Conservation (phyloP, 1,284 basidiomycete species). For the Gomphus bonarii region DNA sequence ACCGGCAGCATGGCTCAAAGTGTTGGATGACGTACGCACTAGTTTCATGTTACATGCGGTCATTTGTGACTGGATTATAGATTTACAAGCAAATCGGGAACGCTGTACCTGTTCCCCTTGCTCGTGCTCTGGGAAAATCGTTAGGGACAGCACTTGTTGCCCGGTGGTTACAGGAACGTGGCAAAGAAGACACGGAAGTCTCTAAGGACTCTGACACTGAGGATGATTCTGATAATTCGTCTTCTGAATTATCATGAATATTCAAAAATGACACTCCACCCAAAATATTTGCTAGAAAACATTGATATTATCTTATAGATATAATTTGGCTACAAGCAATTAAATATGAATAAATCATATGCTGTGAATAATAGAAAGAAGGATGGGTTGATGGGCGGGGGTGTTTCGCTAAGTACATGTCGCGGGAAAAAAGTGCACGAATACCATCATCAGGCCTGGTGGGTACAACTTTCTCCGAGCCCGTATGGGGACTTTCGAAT, state of each 20-base stretch:
- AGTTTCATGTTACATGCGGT: background rate
- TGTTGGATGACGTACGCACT: conserved; percentile 38
- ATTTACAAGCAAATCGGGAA: conserved; percentile 65
- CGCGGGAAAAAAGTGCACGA: too few relatives aligned
- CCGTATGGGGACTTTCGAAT: too few relatives aligned
- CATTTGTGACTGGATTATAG: conserved; percentile 23
- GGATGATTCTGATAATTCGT: background rate
- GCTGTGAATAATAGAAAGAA: too few relatives aligned
- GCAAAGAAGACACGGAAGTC: conserved; percentile 15
- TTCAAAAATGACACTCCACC: background rate
- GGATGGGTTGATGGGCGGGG: too few relatives aligned
- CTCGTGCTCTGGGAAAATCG: conserved; percentile 48
- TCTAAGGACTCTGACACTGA: conserved; percentile 8
- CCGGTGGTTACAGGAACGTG: background rate
- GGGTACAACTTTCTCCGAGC: too few relatives aligned
- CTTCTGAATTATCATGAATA: background rate
- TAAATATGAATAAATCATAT: too few relatives aligned
- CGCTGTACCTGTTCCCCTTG: conserved; percentile 59
- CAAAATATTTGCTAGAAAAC: too few relatives aligned
- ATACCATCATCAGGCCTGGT: too few relatives aligned
- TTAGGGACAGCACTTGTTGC: conserved; percentile 37
- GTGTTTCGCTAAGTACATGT: too few relatives aligned
- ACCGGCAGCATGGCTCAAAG: conserved; percentile 17
- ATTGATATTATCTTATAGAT: too few relatives aligned
- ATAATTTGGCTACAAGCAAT: too few relatives aligned